These are phyloP conservation scores for Mangifera indica DNA, from an alignment of 345 rosid genomes.

Conservation along the genomic window DNA sequence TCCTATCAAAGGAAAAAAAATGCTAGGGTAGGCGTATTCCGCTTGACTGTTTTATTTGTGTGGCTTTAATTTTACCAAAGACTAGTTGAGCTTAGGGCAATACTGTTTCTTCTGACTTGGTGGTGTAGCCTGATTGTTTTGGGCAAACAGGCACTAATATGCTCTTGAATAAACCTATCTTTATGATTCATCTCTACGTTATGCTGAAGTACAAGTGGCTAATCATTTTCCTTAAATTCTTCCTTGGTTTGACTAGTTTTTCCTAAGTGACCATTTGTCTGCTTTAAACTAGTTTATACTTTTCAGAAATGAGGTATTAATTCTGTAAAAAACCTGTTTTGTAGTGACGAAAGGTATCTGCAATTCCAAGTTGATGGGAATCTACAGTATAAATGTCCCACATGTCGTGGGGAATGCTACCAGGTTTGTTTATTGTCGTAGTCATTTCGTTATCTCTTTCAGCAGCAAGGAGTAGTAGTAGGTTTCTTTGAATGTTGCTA, in stretches of 20 bases:
- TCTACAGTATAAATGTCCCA: slow-evolving; percentile 90
- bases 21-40: background rate
- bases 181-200: background rate
- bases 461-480: background rate
- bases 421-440: slow-evolving; percentile 50
- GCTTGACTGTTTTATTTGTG: background rate
- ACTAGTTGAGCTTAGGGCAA: too few relatives aligned
- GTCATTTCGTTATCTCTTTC: slow-evolving; percentile 15
- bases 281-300: background rate
- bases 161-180: background rate
- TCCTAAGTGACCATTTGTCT: background rate
- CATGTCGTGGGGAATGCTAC: slow-evolving; percentile 97
- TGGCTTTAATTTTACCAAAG: background rate
- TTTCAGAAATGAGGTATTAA: slow-evolving; percentile 16
- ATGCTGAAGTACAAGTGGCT: background rate
- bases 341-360: slow-evolving; percentile 89
- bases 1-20: too few relatives aligned
- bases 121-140: too few relatives aligned
- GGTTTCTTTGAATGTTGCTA: background rate
- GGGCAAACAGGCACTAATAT: too few relatives aligned
- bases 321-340: slow-evolving; percentile 23
- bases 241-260: background rate
- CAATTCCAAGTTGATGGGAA: slow-evolving; percentile 94
- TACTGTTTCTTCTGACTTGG: too few relatives aligned
- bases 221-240: background rate